phyloP scores from a whole-genome alignment of 768 basidiomycete genomes.

The Lactarius akahatsu region DNA sequence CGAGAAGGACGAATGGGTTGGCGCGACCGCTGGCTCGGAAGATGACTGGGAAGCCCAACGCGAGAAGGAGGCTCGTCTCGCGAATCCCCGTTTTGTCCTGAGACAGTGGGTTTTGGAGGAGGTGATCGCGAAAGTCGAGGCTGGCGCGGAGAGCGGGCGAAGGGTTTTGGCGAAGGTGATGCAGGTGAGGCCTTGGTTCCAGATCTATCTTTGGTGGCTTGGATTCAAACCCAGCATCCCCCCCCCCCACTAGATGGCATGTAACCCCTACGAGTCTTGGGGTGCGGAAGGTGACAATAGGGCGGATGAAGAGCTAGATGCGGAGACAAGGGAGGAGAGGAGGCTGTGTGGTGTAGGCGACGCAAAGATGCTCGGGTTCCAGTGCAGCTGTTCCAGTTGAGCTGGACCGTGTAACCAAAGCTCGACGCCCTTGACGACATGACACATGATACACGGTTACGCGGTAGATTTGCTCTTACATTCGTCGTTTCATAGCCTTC shows the following conservation, averaged over 20 bases:
- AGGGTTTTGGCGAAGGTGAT: slow-evolving; percentile 76
- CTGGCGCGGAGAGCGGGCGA: slow-evolving; percentile 61
- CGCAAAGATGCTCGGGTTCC: slow-evolving; percentile 78
- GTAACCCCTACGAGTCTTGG: slow-evolving; percentile 82
- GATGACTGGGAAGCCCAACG: slow-evolving; percentile 31
- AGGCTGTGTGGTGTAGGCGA: slow-evolving; percentile 78
- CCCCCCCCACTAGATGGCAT: slow-evolving; percentile 66
- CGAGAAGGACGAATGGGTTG: slow-evolving; percentile 52
- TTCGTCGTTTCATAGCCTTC: background rate
- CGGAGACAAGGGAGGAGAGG: slow-evolving; percentile 66
- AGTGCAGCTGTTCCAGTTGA: slow-evolving; percentile 91
- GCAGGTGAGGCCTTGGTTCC: slow-evolving; percentile 51
- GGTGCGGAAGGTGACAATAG: slow-evolving; percentile 64
- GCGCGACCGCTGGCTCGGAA: slow-evolving; percentile 42
- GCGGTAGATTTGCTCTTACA: background rate
- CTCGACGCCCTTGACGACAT: background rate
- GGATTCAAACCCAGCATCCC: background rate
- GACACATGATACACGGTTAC: background rate
- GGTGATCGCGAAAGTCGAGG: slow-evolving; percentile 74
- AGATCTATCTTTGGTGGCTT: background rate
- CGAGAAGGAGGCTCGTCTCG: slow-evolving; percentile 44
- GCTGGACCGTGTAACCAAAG: background rate
- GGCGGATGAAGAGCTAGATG: slow-evolving; percentile 48
- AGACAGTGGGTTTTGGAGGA: slow-evolving; percentile 97
- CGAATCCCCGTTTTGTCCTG: slow-evolving; percentile 90